Conservation (phyloP, 2,329 filamentous ascomycete genomes). For the Penicillium sp. region DNA sequence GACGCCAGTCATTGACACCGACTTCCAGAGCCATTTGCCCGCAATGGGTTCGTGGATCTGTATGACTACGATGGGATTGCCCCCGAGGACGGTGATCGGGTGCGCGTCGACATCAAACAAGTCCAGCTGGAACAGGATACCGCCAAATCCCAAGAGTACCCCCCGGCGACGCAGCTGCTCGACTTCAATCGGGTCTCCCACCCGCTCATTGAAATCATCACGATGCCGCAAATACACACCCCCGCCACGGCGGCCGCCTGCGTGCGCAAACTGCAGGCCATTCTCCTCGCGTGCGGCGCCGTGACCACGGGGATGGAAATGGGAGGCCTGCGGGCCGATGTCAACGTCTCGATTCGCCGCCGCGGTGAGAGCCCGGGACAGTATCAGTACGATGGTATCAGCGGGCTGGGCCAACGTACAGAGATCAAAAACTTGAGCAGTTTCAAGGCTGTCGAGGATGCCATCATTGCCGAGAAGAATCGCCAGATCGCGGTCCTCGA, state of each 20-base stretch:
- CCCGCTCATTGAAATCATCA: conserved; percentile 92
- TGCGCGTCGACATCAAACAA: conserved; percentile 80
- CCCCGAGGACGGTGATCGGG: conserved; percentile 61
- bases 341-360: conserved; percentile 82
- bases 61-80: conserved; percentile 72
- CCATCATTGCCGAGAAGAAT: conserved; percentile 83
- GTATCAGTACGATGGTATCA: conserved; percentile 52
- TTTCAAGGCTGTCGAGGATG: conserved; percentile 91
- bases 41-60: conserved; percentile 66
- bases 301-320: conserved; percentile 90
- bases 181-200: conserved; percentile 92
- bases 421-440: conserved; percentile 98
- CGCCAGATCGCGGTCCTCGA: conserved; percentile 79
- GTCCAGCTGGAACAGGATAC: conserved; percentile 98
- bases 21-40: conserved; percentile 53
- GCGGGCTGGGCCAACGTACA: conserved; percentile 72
- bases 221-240: conserved; percentile 78
- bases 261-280: conserved; percentile 78
- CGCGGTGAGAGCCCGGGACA: conserved; percentile 43
- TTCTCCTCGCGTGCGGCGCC: conserved; percentile 73
- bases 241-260: conserved; percentile 81
- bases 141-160: conserved; percentile 80
- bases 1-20: conserved; percentile 4
- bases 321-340: conserved; percentile 83
- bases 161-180: conserved; percentile 66